phyloP scores from a whole-genome alignment of 2,329 filamentous ascomycete species.

The Aspergillus amoenus region DNA sequence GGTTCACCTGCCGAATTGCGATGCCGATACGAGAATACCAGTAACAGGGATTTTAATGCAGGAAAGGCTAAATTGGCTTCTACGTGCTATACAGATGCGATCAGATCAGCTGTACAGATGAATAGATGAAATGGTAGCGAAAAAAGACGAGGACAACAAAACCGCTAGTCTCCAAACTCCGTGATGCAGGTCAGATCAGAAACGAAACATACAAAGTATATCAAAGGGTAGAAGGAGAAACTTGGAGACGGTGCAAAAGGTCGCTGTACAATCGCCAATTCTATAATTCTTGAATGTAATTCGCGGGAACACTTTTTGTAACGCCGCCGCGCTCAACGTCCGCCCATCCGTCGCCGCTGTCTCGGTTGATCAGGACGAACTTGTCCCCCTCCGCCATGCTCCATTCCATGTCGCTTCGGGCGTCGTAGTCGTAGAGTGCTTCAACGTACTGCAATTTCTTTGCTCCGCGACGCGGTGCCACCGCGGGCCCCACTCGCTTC shows the following conservation, averaged over 20 bases:
- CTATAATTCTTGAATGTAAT: constrained; percentile 75
- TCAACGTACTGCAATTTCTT: constrained; percentile 95
- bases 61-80: background rate
- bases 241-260: background rate
- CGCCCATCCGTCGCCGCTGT: constrained; percentile 91
- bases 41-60: background rate
- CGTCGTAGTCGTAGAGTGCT: constrained; percentile 87
- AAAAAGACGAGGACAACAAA: background rate
- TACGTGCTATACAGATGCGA: constrained; percentile 1
- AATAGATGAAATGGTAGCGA: background rate
- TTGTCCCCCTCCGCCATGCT: constrained; percentile 88
- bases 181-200: constrained; percentile 9
- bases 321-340: constrained; percentile 91
- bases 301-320: constrained; percentile 87
- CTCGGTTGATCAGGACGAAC: constrained; percentile 84
- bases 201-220: constrained; percentile 6
- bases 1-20: too few relatives aligned
- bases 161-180: constrained; percentile 12
- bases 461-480: constrained; percentile 84
- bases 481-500: constrained; percentile 88
- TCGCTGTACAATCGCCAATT: constrained; percentile 1
- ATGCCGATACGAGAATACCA: too few relatives aligned
- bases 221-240: background rate
- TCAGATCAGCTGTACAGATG: background rate
- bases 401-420: constrained; percentile 82